These are phyloP conservation scores for Penicillium turbatum DNA, from an alignment of 495 filamentous ascomycete species.

Conservation along the genomic window DNA sequence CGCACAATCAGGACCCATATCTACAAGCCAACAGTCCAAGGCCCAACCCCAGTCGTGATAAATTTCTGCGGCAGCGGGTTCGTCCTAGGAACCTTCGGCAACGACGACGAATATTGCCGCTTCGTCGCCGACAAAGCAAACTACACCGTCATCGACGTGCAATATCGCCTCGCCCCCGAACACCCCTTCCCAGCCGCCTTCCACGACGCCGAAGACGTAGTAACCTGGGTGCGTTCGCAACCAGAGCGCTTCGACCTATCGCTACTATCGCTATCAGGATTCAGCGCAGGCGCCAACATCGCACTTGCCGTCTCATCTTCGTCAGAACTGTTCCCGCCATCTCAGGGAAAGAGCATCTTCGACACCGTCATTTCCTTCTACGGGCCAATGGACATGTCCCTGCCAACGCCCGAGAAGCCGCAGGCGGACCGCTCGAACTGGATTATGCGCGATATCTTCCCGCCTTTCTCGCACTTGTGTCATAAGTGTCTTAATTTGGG, in stretches of 20 bases:
- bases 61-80: slow-evolving; percentile 45
- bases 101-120: slow-evolving; percentile 40
- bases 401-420: slow-evolving; percentile 22
- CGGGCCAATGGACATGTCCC: slow-evolving; percentile 32
- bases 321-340: slow-evolving; percentile 24
- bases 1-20: slow-evolving; percentile 44
- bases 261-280: slow-evolving; percentile 40
- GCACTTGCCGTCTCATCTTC: slow-evolving; percentile 33
- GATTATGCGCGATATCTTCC: slow-evolving; percentile 25
- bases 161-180: slow-evolving; percentile 77
- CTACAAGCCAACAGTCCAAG: slow-evolving; percentile 30
- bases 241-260: slow-evolving; percentile 32
- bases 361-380: slow-evolving; percentile 39
- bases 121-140: slow-evolving; percentile 31
- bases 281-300: slow-evolving; percentile 45
- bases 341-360: slow-evolving; percentile 19
- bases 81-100: slow-evolving; percentile 36
- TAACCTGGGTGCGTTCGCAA: slow-evolving; percentile 32
- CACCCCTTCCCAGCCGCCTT: slow-evolving; percentile 69
- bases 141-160: slow-evolving; percentile 49
- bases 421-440: slow-evolving; percentile 25
- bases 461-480: slow-evolving; percentile 28
- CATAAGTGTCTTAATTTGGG: slow-evolving; percentile 27
- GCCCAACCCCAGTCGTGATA: slow-evolving; percentile 37
- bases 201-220: slow-evolving; percentile 57